A percentile compares a stretch with the other conserved stretches of the same genome.
Conservation (phyloP, 2,329 filamentous ascomycete species). For the Raffaelea arxii region DNA sequence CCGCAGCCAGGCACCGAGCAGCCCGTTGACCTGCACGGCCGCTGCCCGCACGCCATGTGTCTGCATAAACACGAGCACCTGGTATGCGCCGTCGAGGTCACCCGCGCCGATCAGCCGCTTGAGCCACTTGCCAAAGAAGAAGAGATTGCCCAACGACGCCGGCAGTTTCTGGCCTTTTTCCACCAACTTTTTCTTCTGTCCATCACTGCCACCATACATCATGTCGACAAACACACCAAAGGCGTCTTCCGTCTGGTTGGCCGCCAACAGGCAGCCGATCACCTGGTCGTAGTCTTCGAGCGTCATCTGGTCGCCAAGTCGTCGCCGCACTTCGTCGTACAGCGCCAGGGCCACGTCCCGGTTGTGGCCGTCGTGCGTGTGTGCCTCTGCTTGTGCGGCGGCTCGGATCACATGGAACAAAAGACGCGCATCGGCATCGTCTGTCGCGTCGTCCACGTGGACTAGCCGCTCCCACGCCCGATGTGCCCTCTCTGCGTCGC, state of each 20-base stretch:
- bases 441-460: background rate
- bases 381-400: constrained; percentile 20
- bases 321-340: constrained; percentile 53
- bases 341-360: constrained; percentile 53
- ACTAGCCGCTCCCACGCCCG: constrained; percentile 37
- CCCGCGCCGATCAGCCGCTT: constrained; percentile 69
- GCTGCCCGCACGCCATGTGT: constrained; percentile 57
- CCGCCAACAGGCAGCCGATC: constrained; percentile 59
- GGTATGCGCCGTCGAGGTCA: constrained; percentile 59
- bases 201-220: constrained; percentile 57
- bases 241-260: constrained; percentile 55
- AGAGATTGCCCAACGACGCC: constrained; percentile 54
- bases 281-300: constrained; percentile 71
- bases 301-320: constrained; percentile 32
- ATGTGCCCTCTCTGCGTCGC: constrained; percentile 50
- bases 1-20: constrained; percentile 71
- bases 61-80: constrained; percentile 69
- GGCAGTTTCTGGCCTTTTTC: constrained; percentile 24
- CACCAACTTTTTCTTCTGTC: constrained; percentile 26
- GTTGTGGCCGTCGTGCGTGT: too few relatives aligned
- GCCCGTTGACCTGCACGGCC: constrained; percentile 68
- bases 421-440: constrained; percentile 7
- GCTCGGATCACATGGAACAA: constrained; percentile 10
- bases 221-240: constrained; percentile 79
- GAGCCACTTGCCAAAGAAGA: constrained; percentile 83